Evolutionary conservation across 148 eudicot genomes (phyloP).

Genomic region (Talinum fruticosum): DNA sequence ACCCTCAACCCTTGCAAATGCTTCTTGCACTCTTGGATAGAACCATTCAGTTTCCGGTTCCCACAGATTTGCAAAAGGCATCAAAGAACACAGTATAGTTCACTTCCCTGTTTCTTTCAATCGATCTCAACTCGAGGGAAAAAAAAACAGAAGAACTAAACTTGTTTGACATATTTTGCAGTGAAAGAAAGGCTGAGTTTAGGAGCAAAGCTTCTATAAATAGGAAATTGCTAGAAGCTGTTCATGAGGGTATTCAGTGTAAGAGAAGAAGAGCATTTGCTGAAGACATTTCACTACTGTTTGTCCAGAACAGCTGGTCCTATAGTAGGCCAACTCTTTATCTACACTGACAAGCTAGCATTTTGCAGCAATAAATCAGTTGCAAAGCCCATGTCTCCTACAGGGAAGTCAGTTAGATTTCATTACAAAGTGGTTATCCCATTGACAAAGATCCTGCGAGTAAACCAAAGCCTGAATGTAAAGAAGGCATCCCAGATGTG

Average conservation of each 20-base stretch:
- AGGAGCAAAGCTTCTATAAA: constrained; percentile 32
- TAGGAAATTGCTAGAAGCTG: constrained; percentile 32
- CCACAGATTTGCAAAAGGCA: neutral
- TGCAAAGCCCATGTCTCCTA: constrained; percentile 23
- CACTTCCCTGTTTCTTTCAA: neutral
- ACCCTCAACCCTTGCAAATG: neutral
- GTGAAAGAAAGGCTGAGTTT: too few species aligned
- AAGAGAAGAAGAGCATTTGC: constrained; percentile 31
- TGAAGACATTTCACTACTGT: constrained; percentile 39
- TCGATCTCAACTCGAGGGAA: too few species aligned
- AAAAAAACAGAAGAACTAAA: too few species aligned
- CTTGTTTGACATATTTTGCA: neutral
- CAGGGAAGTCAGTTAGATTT: constrained; percentile 20
- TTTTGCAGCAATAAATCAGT: constrained; percentile 46
- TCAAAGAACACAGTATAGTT: constrained; percentile 12
- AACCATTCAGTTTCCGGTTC: neutral
- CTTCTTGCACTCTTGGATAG: neutral
- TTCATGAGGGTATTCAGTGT: constrained; percentile 34
- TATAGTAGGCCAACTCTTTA: constrained; percentile 37
- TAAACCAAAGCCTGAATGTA: constrained; percentile 21
- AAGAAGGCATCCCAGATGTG: constrained; percentile 28
- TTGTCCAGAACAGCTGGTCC: constrained; percentile 46
- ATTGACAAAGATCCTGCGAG: constrained; percentile 28
- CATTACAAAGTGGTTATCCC: constrained; percentile 44
- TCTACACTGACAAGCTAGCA: constrained; percentile 36